These are phyloP conservation scores for Breviolum minutum DNA, from an alignment of 73 alveolate genomes.

Conservation along the genomic window DNA sequence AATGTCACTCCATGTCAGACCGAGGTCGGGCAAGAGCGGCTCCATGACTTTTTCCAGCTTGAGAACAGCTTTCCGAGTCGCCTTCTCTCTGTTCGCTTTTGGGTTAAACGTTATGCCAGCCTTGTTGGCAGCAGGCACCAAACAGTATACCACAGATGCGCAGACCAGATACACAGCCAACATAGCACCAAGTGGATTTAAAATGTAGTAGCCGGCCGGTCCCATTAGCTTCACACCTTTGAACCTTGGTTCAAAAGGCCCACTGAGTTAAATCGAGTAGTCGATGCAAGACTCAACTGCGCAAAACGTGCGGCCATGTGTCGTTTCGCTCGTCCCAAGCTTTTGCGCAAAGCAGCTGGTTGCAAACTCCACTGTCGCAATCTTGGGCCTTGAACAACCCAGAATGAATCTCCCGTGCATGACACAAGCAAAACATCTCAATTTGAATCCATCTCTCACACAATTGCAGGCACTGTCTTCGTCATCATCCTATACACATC, in stretches of 20 bases:
- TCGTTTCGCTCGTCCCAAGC: conserved; percentile 18
- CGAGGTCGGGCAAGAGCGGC: background rate
- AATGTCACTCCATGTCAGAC: background rate
- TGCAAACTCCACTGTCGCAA: conserved; percentile 61
- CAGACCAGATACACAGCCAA: conserved; percentile 6
- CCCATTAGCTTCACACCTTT: conserved; percentile 4
- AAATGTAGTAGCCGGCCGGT: conserved; percentile 29
- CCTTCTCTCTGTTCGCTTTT: background rate
- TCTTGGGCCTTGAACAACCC: conserved; percentile 9
- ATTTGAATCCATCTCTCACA: no score
- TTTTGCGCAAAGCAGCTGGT: conserved; percentile 19
- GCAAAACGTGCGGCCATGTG: background rate
- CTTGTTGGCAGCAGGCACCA: background rate
- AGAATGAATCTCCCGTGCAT: no score
- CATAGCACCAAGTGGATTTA: conserved; percentile 37
- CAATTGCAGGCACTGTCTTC: no score
- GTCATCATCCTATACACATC: no score
- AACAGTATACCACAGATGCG: background rate
- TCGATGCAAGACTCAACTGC: background rate
- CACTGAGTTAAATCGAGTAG: background rate
- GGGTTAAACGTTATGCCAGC: conserved; percentile 21
- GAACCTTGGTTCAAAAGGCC: no score
- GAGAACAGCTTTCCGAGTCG: background rate
- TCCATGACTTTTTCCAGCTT: background rate
- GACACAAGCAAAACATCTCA: no score